phyloP scores from a whole-genome alignment of 228 moss, liverwort and hornwort species.

The Sphagnum fallax region DNA sequence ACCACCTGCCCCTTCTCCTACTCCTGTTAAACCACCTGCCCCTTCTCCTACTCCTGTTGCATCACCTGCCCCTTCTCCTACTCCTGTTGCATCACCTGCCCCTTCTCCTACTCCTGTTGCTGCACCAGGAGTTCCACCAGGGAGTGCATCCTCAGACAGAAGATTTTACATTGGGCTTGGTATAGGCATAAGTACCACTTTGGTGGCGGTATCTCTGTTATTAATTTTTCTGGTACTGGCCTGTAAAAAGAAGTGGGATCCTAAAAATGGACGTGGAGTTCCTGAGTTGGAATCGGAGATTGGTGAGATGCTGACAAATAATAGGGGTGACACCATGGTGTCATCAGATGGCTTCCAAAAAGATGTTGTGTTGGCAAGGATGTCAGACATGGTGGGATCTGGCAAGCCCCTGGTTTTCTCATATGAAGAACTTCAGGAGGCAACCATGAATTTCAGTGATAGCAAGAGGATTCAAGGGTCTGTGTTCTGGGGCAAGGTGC shows the following conservation, averaged over 20 bases:
- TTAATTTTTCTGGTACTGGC: slow-evolving; percentile 10
- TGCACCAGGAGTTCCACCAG: not conserved
- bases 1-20: not conserved
- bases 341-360: not conserved
- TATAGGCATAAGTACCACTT: slow-evolving; percentile 32
- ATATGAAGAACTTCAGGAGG: slow-evolving; percentile 43
- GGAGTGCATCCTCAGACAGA: slow-evolving; percentile 1
- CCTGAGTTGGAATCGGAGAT: not conserved
- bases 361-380: slow-evolving; percentile 34
- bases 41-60: not conserved
- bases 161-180: slow-evolving; percentile 58
- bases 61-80: not conserved
- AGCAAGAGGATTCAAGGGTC: slow-evolving; percentile 57
- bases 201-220: slow-evolving; percentile 17
- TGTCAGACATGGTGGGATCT: slow-evolving; percentile 47
- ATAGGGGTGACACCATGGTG: slow-evolving; percentile 3
- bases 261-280: not conserved
- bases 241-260: slow-evolving; percentile 1
- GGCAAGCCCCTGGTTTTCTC: slow-evolving; percentile 51
- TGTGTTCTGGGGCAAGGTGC: slow-evolving; percentile 52
- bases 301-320: not conserved
- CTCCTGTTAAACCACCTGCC: slow-evolving; percentile 2
- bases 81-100: slow-evolving; percentile 4
- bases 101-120: not conserved
- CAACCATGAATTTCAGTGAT: slow-evolving; percentile 54